Base-by-base conservation (phyloP, 768 basidiomycete species). In the Tylopilus intermedius region DNA sequence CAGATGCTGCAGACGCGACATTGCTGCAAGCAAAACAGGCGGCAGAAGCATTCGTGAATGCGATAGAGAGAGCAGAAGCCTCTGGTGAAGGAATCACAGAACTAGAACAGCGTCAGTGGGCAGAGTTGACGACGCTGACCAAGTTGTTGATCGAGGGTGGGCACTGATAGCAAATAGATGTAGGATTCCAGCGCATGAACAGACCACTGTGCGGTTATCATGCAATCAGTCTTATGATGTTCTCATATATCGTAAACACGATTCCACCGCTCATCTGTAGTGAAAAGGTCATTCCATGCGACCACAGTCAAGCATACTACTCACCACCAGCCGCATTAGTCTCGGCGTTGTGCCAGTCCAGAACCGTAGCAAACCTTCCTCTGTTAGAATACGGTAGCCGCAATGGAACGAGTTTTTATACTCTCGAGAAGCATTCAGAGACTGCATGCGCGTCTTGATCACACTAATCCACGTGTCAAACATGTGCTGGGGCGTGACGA, bases 371-470 rank as follows among this genome's bases (percentile, higher is more conserved):
- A 96, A 59, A 2, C 96, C 96, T 63, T 98, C 94, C 68, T 98
- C 95, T 0, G 86, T 92, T 58, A 92, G 84, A 65, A 97, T 94
- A 43, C 94, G 80, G 64, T 96, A 95, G 5, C 85, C 94, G 61
- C 95, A 98, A 62, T 98, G 94, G 73, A 97, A 89, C 3, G 94
- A 86, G 64, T 99, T 97, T 35, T 85, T 82, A 67, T 98, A 99
- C 54, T 93, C 86, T 22, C 76, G 71, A 9, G 81, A 76, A 0
- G 95, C 96, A 51, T 81, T 79, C 9, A 99, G 77, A 5, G 91
- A 86, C 70, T 99, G 96, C 96, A 98, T 99, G 24, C 95, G 83
- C 10, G 96, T 98, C 73, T 98, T 99, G 71, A 98, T 82, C 29
- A 97, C 94, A 64, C 93, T 95, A 58, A 13, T 18, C 13, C 42